Base-by-base conservation (phyloP, 805 yeast species). In the Debaryomyces castellii region DNA sequence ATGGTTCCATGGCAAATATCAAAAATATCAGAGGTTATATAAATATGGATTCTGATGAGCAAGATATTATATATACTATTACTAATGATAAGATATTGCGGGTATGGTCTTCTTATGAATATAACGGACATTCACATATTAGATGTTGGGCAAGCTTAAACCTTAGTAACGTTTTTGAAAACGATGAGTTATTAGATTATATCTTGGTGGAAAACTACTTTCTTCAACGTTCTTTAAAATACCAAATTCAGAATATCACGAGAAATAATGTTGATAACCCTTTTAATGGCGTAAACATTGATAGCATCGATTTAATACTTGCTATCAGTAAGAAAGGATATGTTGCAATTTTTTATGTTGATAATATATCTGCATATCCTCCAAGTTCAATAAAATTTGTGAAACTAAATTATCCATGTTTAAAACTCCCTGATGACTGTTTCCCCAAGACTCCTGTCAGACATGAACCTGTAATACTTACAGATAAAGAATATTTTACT, bases 71-170 rank as follows among this genome's bases (percentile, higher is more conserved):
- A 5, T 89, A 84, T 59, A 81, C 96, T 0, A 54, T 83, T n/a
- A 69, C 85, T 23, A 66, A 74, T 14, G 89, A 86, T 54, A 66
- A 74, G 5, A 70, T 74, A 9, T 57, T 91, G 37, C 70, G 89
- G 23, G 76, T 86, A 0, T 89, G 91, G 88, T 77, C 86, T 0
- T 77, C 85, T 16, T 81, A 76, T 60, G 86, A 82, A 49, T 65
- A 74, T 43, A 83, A 78, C 32, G 77, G 76, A n/a, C 82, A 78
- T 33, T 78, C 76, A 44, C 76, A 76, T 38, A 73, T 83, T 17
- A 81, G 74, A 49, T 67, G 71, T 39, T 82, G 88, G 81, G 85
- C 84, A 1, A 64, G 76, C 3, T 50, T 71, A 30, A 69, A 71
- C 34, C 48, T 71, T 40, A 43, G 50, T 12, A 30, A 40, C 10